Conservation (phyloP, 352 stramenopile genomes). For the Phytophthora sansomeana region DNA sequence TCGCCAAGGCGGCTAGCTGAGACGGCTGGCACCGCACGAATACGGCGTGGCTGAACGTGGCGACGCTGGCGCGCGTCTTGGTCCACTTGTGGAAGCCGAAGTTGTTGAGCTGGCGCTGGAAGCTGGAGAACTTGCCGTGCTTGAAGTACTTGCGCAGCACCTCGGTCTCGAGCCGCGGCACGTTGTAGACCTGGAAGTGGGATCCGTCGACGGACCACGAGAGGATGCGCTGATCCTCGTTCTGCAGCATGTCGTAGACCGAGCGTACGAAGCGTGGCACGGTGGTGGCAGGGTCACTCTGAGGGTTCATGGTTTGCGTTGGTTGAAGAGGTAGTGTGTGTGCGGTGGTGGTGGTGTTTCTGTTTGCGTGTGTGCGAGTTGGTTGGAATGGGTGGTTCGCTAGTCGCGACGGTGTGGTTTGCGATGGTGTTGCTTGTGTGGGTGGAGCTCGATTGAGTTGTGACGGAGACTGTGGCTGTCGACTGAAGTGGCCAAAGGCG, state of each 20-base stretch:
- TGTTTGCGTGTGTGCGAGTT: neutral
- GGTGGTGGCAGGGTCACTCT: neutral
- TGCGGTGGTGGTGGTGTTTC: neutral
- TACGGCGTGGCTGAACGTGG: constrained; percentile 71
- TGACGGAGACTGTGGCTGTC: constrained; percentile 7
- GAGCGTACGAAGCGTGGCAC: constrained; percentile 56
- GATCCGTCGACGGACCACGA: constrained; percentile 59
- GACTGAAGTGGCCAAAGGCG: neutral
- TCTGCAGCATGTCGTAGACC: constrained; percentile 65
- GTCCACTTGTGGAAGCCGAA: constrained; percentile 91
- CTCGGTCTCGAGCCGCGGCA: constrained; percentile 56
- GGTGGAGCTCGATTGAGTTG: constrained; percentile 20
- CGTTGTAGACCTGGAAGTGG: constrained; percentile 86
- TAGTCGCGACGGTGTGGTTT: neutral
- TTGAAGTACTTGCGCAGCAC: constrained; percentile 87
- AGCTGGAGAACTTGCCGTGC: constrained; percentile 89
- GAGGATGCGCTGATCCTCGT: constrained; percentile 56
- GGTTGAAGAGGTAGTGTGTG: too few species aligned
- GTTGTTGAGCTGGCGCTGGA: constrained; percentile 93
- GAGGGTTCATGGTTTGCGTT: neutral
- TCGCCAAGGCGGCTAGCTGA: constrained; percentile 13
- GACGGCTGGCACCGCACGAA: constrained; percentile 55
- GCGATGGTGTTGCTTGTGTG: constrained; percentile 8
- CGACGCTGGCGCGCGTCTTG: constrained; percentile 67
- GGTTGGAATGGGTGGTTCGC: neutral